Percentiles rank a stretch among this genome's conserved stretches.
Conservation (phyloP, 2,329 filamentous ascomycete species). For the Periconia sp. region DNA sequence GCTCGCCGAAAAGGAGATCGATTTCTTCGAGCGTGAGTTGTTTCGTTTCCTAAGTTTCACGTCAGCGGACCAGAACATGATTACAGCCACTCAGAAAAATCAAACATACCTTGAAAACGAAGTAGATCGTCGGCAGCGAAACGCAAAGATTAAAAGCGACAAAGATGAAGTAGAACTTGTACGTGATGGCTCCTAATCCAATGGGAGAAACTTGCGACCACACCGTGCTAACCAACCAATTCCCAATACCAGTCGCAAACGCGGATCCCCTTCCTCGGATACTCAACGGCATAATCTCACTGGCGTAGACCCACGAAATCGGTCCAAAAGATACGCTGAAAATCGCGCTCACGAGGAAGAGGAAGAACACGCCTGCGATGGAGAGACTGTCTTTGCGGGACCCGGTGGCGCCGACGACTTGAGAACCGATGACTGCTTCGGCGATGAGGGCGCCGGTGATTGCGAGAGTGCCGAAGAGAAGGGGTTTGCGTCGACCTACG, state of each 20-base stretch:
- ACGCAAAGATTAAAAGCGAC: slow-evolving; percentile 52
- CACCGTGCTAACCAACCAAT: slow-evolving; percentile 62
- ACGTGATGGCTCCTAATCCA: slow-evolving; percentile 52
- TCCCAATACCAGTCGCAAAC: slow-evolving; percentile 60
- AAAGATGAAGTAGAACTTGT: slow-evolving; percentile 62
- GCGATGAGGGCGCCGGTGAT: slow-evolving; percentile 62
- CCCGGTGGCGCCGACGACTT: slow-evolving; percentile 31
- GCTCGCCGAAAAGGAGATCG: slow-evolving; percentile 58
- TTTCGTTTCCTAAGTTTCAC: slow-evolving; percentile 33
- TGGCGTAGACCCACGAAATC: slow-evolving; percentile 64
- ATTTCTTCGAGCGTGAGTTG: slow-evolving; percentile 59
- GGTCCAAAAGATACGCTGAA: slow-evolving; percentile 39
- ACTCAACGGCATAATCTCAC: slow-evolving; percentile 65
- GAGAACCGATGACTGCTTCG: slow-evolving; percentile 58
- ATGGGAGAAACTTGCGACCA: slow-evolving; percentile 62
- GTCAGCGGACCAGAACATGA: not conserved
- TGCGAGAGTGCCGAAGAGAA: slow-evolving; percentile 56
- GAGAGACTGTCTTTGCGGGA: slow-evolving; percentile 36
- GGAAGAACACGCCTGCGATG: slow-evolving; percentile 21
- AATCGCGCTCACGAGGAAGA: slow-evolving; percentile 54
- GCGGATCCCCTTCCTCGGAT: slow-evolving; percentile 63
- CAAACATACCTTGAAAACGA: slow-evolving; percentile 50
- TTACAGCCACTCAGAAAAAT: not conserved
- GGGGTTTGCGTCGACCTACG: slow-evolving; percentile 53
- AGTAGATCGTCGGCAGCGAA: slow-evolving; percentile 51